Evolutionary conservation across 2,329 filamentous ascomycete species (phyloP), one percentile per base, ranked within the genome.

Genomic region (Fusarium sp.): DNA sequence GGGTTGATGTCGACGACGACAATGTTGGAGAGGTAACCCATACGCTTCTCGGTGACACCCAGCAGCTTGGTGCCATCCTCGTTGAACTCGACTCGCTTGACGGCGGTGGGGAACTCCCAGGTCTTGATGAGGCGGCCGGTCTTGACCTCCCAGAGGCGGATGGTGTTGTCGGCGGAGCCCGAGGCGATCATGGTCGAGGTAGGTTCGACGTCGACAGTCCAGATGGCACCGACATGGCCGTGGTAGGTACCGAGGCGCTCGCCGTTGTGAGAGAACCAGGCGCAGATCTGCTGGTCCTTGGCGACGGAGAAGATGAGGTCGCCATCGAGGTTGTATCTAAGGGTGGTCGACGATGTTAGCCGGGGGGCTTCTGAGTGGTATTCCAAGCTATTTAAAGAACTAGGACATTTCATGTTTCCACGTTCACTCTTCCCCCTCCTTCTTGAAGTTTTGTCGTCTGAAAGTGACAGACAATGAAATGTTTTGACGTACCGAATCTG

Each of bases 41-140:
- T 97, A 77, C 96, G 93, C 91, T 97, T 97, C 86, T 99, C 96
- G 58, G 96, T 99, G 70, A 99, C 94, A 70, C 93, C 95, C 72
- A 99, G 85, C 76, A 99, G 86, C 83, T 92, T 89, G 77, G 88
- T 91, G 77, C 95, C 96, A 82, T 99, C 96, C 77, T 97, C 91
- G 79, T 90, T 94, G 86, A 99, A 99, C 83, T 97, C 95, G 80
- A 97, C 94, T 76, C 96, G 90, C 89, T 99, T 98, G 81, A 99
- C 93, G 71, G 94, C 93, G 46, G 96, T 98, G 65, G 92, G 90
- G 83, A 97, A 97, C 74, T 99, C 94, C 96, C 96, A 99, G 62
- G 91, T 92, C 90, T 98, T 97, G 77, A 99, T 87, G 79, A 92
- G 91, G 80, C 92, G 93, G 79, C 96, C 96, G 14, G 91, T 92